phyloP scores from a whole-genome alignment of 1,139 yeast species.

The Lodderomyces parapsilosis region DNA sequence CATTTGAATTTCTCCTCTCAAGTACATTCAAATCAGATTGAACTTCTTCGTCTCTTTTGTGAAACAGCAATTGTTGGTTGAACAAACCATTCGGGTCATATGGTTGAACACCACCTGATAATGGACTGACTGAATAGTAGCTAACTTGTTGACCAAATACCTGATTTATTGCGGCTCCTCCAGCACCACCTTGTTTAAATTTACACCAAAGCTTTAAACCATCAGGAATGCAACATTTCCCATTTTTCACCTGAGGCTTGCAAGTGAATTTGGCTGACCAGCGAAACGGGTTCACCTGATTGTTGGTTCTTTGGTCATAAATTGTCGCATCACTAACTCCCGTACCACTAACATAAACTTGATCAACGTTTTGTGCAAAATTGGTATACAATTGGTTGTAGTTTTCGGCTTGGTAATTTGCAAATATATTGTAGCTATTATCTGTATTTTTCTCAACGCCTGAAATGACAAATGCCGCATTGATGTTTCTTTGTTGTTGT shows the following conservation, averaged over 20 bases:
- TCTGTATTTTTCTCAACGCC: conserved; percentile 10
- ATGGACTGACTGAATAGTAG: conserved; percentile 3
- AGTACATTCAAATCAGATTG: conserved; percentile 2
- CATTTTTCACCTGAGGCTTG: conserved; percentile 10
- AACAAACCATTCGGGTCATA: conserved; percentile 8
- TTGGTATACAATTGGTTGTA: conserved; percentile 6
- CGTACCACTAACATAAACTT: conserved; percentile 10
- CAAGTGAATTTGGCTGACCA: conserved; percentile 13
- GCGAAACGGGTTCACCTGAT: conserved; percentile 8
- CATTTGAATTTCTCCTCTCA: conserved; percentile 9
- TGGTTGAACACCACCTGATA: conserved; percentile 1
- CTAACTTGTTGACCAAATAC: conserved; percentile 3
- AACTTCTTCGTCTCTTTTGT: conserved; percentile 9
- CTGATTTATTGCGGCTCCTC: conserved; percentile 1
- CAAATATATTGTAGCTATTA: conserved; percentile 10
- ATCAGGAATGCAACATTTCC: conserved; percentile 13
- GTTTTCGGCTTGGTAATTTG: conserved; percentile 10
- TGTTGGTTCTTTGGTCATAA: conserved; percentile 5
- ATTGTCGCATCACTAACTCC: conserved; percentile 11
- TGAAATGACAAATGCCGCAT: conserved; percentile 13
- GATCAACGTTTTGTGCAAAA: conserved; percentile 7
- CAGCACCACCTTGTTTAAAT: conserved; percentile 65
- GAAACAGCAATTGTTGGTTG: conserved; percentile 1
- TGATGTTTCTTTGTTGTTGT: conserved; percentile 6
- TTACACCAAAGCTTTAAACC: conserved; percentile 36